These are phyloP conservation scores for Lentinula guzmanii DNA, from an alignment of 768 basidiomycete genomes.

Conservation along the genomic window DNA sequence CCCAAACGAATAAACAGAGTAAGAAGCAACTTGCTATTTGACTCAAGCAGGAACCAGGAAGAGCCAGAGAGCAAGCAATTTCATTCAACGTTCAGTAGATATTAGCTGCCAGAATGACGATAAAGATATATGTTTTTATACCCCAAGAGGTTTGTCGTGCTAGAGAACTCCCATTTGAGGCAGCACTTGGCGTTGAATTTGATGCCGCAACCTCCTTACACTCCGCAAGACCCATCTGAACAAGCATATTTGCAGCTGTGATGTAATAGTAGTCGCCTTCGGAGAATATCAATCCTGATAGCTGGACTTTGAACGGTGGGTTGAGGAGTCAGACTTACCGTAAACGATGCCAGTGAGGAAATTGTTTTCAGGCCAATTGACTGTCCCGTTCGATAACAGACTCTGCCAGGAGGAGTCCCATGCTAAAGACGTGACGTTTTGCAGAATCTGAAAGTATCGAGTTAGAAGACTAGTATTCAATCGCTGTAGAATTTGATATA, in stretches of 20 bases:
- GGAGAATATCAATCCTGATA: not conserved
- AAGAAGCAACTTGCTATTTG: not conserved
- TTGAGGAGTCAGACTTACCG: slow-evolving; percentile 22
- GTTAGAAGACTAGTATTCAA: not conserved
- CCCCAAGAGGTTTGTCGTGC: not conserved
- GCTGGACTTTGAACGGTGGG: not conserved
- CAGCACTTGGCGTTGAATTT: not conserved
- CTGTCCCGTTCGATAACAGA: slow-evolving; percentile 60
- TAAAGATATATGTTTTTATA: not conserved
- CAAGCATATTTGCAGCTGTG: slow-evolving; percentile 30
- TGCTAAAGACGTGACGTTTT: slow-evolving; percentile 39
- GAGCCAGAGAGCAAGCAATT: not conserved
- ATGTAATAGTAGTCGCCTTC: slow-evolving; percentile 44
- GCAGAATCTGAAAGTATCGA: slow-evolving; percentile 19
- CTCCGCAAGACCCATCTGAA: slow-evolving; percentile 24
- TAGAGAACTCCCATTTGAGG: not conserved
- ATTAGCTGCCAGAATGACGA: not conserved
- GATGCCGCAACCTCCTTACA: not conserved
- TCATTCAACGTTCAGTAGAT: not conserved
- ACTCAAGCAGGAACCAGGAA: not conserved
- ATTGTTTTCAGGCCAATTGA: slow-evolving; percentile 50
- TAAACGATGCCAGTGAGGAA: slow-evolving; percentile 58
- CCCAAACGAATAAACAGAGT: not conserved
- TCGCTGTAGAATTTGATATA: slow-evolving; percentile 15
- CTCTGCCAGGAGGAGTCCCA: slow-evolving; percentile 62